phyloP scores from a whole-genome alignment of 2,329 filamentous ascomycete genomes.

The Colletotrichum shisoi region DNA sequence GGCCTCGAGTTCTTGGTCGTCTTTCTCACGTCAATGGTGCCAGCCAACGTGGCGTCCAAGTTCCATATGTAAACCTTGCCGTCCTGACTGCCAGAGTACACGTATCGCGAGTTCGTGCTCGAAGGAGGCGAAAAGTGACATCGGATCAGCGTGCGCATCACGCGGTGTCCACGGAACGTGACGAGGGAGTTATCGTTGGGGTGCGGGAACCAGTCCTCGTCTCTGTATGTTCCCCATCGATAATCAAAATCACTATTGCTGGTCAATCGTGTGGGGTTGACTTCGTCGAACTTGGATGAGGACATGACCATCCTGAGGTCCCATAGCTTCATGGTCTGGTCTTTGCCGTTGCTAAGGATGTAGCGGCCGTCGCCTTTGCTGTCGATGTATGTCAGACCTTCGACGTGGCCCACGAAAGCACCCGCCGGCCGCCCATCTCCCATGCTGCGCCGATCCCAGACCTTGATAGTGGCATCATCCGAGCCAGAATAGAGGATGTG shows the following conservation, averaged over 20 bases:
- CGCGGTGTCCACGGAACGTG: constrained; percentile 89
- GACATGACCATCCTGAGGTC: constrained; percentile 89
- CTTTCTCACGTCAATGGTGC: constrained; percentile 76
- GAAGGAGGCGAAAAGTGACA: constrained; percentile 92
- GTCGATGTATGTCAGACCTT: constrained; percentile 73
- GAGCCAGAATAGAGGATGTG: constrained; percentile 96
- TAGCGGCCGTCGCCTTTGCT: constrained; percentile 78
- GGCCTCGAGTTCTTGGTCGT: constrained; percentile 72
- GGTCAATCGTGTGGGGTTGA: constrained; percentile 64
- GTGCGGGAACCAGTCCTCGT: constrained; percentile 73
- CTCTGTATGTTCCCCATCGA: constrained; percentile 71
- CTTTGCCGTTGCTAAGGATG: constrained; percentile 91
- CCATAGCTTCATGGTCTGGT: constrained; percentile 98
- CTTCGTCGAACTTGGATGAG: constrained; percentile 66
- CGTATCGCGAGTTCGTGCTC: constrained; percentile 88
- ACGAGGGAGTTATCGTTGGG: constrained; percentile 90
- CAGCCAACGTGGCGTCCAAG: constrained; percentile 83
- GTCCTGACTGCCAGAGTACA: constrained; percentile 90
- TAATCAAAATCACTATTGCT: constrained; percentile 74
- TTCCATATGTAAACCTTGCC: constrained; percentile 94
- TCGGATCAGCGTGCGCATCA: constrained; percentile 88
- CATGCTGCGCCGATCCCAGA: constrained; percentile 95
- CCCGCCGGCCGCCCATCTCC: constrained; percentile 77
- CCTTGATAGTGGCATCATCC: constrained; percentile 91
- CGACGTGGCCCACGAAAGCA: constrained; percentile 71